These are phyloP conservation scores for Stygiomarasmius scandens DNA, from an alignment of 1,284 basidiomycete genomes.

Conservation along the genomic window DNA sequence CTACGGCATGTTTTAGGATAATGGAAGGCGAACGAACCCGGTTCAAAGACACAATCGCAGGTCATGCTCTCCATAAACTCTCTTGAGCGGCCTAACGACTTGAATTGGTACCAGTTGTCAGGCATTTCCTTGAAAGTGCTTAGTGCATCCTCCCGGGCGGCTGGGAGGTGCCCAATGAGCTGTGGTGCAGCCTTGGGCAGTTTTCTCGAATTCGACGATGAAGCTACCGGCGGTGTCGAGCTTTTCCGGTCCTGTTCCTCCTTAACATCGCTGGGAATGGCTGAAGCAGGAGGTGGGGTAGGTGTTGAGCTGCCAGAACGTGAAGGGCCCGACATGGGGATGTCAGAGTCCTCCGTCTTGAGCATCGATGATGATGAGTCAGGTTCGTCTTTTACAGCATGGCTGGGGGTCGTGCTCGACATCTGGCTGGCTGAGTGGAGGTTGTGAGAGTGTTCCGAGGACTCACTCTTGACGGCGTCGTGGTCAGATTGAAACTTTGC, in stretches of 20 bases:
- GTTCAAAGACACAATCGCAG: slow-evolving; percentile 87
- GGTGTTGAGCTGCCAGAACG: not conserved
- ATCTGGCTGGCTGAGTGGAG: not conserved
- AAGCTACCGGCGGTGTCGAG: slow-evolving; percentile 26
- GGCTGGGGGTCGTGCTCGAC: not conserved
- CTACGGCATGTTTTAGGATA: slow-evolving; percentile 13
- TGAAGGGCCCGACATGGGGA: slow-evolving; percentile 1
- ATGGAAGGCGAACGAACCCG: slow-evolving; percentile 60
- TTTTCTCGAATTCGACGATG: slow-evolving; percentile 34
- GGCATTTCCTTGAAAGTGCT: slow-evolving; percentile 75
- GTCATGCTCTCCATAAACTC: slow-evolving; percentile 91
- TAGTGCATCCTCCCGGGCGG: slow-evolving; percentile 75
- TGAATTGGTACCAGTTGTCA: slow-evolving; percentile 88
- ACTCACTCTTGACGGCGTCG: not conserved
- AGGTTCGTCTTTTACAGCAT: not conserved
- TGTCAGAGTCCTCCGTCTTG: slow-evolving; percentile 1
- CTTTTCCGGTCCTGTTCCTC: slow-evolving; percentile 3
- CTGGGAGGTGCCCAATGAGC: slow-evolving; percentile 79
- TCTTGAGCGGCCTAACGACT: slow-evolving; percentile 83
- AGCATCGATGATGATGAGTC: not conserved
- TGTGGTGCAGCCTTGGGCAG: slow-evolving; percentile 42
- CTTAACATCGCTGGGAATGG: not conserved
- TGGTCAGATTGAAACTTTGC: not conserved
- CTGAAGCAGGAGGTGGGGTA: not conserved
- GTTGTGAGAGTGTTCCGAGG: not conserved